Conservation (phyloP, 441 rosid genomes). For the Viola pubescens region DNA sequence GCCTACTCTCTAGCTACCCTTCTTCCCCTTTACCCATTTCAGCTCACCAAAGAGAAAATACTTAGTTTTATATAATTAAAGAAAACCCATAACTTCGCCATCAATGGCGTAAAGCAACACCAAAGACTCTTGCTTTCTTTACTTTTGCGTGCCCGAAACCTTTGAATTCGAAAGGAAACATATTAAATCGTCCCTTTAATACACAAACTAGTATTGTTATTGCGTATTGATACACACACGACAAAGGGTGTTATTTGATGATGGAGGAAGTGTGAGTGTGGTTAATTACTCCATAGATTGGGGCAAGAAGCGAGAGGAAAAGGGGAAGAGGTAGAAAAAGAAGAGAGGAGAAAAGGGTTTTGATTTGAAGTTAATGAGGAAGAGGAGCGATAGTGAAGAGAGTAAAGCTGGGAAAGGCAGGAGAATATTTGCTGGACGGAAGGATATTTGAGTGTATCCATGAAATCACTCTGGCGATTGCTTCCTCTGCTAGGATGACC, state of each 20-base stretch:
- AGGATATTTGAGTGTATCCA: constrained; percentile 84
- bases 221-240: background rate
- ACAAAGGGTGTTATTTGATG: background rate
- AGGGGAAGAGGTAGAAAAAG: too few relatives aligned
- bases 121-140: too few relatives aligned
- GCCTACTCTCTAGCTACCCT: too few relatives aligned
- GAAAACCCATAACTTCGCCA: too few relatives aligned
- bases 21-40: too few relatives aligned
- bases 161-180: background rate
- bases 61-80: too few relatives aligned
- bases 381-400: constrained; percentile 16
- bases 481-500: constrained; percentile 74
- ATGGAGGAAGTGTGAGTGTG: background rate
- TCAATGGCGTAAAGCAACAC: too few relatives aligned
- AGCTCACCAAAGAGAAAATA: too few relatives aligned
- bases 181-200: background rate
- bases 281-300: background rate
- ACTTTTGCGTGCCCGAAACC: background rate
- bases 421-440: constrained; percentile 56
- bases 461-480: constrained; percentile 73
- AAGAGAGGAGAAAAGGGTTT: background rate
- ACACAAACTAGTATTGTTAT: background rate
- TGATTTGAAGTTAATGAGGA: background rate
- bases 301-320: too few relatives aligned
- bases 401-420: constrained; percentile 90